Evolutionary conservation across 1,139 yeast genomes (phyloP).

Genomic region (Yamadazyma spencermartinsiae): DNA sequence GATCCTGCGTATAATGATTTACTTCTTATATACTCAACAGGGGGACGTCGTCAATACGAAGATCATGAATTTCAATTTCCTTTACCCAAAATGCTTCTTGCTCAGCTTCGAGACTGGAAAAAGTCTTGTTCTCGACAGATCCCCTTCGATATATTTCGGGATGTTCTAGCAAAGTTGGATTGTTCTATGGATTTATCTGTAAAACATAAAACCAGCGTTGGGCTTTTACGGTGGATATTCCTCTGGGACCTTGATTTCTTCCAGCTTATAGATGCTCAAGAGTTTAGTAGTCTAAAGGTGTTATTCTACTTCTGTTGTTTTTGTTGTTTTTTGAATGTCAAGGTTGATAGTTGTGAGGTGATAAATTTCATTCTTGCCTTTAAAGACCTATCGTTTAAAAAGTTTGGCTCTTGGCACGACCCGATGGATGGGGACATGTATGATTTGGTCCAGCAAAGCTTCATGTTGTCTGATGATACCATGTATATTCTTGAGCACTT

Average conservation of each 20-base stretch:
- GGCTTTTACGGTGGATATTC: conserved; percentile 22
- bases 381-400: neutral
- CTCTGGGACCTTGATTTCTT: conserved; percentile 14
- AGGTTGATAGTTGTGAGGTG: neutral
- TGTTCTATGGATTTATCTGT: conserved; percentile 10
- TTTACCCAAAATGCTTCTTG: neutral
- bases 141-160: neutral
- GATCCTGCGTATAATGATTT: neutral
- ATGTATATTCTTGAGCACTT: neutral
- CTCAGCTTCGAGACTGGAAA: neutral
- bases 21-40: neutral
- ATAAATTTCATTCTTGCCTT: neutral
- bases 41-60: neutral
- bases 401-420: neutral
- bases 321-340: neutral
- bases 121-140: neutral
- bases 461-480: neutral
- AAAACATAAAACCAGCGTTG: conserved; percentile 7
- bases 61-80: neutral
- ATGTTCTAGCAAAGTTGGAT: neutral
- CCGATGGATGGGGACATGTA: conserved; percentile 1
- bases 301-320: conserved; percentile 22
- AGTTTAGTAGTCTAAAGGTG: conserved; percentile 25
- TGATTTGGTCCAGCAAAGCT: neutral
- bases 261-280: conserved; percentile 15